Evolutionary conservation across 345 rosid species (phyloP).

Genomic region (Ailanthus altissimus): DNA sequence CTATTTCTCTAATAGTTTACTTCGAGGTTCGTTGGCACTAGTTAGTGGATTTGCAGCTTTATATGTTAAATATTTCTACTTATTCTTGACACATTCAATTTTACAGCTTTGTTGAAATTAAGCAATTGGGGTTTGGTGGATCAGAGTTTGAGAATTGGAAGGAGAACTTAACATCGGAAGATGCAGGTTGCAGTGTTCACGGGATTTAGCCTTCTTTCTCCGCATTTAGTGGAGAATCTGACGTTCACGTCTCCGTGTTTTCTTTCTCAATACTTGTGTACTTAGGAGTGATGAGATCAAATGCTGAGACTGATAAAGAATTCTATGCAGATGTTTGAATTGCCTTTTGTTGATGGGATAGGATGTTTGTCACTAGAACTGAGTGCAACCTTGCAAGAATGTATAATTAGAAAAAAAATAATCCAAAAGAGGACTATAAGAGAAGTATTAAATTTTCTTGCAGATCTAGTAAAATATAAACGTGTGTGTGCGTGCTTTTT

Average conservation of each 20-base stretch:
- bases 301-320: neutral
- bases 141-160: constrained; percentile 82
- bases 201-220: constrained; percentile 44
- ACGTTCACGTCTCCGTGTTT: neutral
- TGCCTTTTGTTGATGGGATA: neutral
- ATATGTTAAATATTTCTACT: neutral
- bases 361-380: neutral
- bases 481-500: neutral
- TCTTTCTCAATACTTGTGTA: neutral
- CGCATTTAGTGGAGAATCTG: neutral
- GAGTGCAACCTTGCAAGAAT: neutral
- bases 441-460: neutral
- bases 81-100: neutral
- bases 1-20: neutral
- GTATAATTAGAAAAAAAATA: neutral
- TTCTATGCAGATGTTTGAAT: neutral
- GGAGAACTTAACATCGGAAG: constrained; percentile 70
- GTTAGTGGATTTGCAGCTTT: neutral
- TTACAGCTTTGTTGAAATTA: constrained; percentile 76
- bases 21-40: neutral
- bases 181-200: constrained; percentile 67
- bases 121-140: constrained; percentile 85
- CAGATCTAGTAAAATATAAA: neutral
- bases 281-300: neutral
- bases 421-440: neutral